These are phyloP conservation scores for Buddleja alternifolia DNA, from an alignment of 257 asterid genomes.

Conservation along the genomic window DNA sequence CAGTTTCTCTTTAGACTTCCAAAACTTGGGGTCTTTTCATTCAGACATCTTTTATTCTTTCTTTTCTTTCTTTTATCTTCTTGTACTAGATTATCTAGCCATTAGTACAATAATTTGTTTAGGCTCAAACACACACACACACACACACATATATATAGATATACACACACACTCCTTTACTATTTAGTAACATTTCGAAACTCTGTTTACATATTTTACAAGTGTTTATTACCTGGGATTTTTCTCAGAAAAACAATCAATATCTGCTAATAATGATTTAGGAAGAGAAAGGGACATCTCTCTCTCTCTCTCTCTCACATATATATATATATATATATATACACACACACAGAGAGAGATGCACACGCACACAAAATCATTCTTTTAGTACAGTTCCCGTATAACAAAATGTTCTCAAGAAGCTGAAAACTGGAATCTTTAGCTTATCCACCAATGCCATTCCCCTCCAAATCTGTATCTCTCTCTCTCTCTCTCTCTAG, in stretches of 20 bases:
- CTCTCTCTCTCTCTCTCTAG: background rate
- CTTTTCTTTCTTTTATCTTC: background rate
- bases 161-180: too few relatives aligned
- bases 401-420: background rate
- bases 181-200: slow-evolving; percentile 10
- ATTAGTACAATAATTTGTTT: slow-evolving; percentile 4
- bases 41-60: background rate
- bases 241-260: slow-evolving; percentile 12
- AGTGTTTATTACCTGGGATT: slow-evolving; percentile 18
- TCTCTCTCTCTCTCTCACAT: slow-evolving; percentile 7
- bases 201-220: slow-evolving; percentile 15
- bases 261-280: slow-evolving; percentile 2
- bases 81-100: background rate
- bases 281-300: slow-evolving; percentile 17
- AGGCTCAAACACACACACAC: too few relatives aligned
- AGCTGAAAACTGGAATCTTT: slow-evolving; percentile 32
- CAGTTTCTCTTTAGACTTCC: slow-evolving; percentile 34
- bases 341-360: too few relatives aligned
- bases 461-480: slow-evolving; percentile 27
- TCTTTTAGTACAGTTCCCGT: slow-evolving; percentile 20
- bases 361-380: background rate
- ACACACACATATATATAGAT: background rate
- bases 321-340: too few relatives aligned
- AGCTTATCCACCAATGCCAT: slow-evolving; percentile 26
- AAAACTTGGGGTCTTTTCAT: slow-evolving; percentile 26